These are phyloP conservation scores for Stygiomarasmius scandens DNA, from an alignment of 1,284 basidiomycete genomes.

Conservation along the genomic window DNA sequence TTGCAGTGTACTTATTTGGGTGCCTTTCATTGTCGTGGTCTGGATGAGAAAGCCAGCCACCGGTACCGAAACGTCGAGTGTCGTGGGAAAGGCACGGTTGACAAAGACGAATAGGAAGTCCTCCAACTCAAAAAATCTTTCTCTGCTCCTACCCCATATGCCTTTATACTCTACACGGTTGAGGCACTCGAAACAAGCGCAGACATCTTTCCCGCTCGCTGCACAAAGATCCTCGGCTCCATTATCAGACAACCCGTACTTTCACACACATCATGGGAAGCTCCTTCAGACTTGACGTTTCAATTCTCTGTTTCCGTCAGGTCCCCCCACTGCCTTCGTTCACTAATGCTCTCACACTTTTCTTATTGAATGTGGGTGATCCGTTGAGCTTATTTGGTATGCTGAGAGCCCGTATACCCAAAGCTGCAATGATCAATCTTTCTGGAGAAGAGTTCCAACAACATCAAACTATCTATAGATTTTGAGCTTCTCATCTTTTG, in stretches of 20 bases:
- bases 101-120: too few relatives aligned
- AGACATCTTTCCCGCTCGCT: background rate
- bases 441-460: background rate
- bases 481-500: background rate
- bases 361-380: background rate
- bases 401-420: background rate
- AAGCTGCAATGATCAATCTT: background rate
- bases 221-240: background rate
- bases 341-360: background rate
- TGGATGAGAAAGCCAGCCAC: too few relatives aligned
- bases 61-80: too few relatives aligned
- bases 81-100: too few relatives aligned
- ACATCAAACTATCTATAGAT: background rate
- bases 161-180: too few relatives aligned
- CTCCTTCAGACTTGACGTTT: background rate
- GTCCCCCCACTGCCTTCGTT: background rate
- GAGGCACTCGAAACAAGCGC: too few relatives aligned
- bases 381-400: background rate
- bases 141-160: too few relatives aligned
- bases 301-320: background rate
- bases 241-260: background rate
- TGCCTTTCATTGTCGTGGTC: too few relatives aligned
- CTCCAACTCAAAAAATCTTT: too few relatives aligned
- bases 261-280: background rate
- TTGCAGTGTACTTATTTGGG: too few relatives aligned